Base-by-base conservation (phyloP, 2,329 filamentous ascomycete species). In the Claviceps citrina region DNA sequence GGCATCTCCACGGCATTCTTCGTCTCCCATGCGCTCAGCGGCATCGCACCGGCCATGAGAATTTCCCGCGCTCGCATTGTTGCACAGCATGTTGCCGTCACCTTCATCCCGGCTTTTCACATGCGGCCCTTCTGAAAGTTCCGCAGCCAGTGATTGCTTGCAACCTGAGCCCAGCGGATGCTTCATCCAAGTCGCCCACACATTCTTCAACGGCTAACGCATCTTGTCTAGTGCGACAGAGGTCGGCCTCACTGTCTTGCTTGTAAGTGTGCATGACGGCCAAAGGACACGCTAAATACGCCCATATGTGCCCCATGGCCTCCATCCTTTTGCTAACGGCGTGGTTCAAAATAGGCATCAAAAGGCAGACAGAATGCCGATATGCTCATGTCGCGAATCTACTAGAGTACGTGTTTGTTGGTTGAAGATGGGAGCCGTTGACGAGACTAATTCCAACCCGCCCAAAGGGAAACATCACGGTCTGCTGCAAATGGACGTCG, bases 331-430 rank as follows among this genome's bases (percentile, higher is more conserved):
- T 33, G 33, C 39, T 31, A 55, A 43, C 44, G 50, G 30, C 59
- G 54, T 56, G 56, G 54, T 56, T 56, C 54, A 56, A 57, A 56
- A 57, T 33, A 68, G 81, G 80, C 56, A 77, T 84, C 51, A 87
- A 86, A 60, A 68, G 83, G 33, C 80, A 85, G 54, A 82, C 80
- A 0, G 68, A 74, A 47, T 89, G 83, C 60, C 71, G 70, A 57
- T 87, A 87, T 62, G 82, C 80, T 0, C 73, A 76, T 37, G 78
- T 85, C 24, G 83, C 83, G 34, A 84, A 85, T 53, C 63, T 86
- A 30, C 71, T 87, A 32, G 81, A 84, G 77, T 82, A 63, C 59
- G 75, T 65, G 24, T n/a, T n/a, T 30, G 6, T 1, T 18, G 4
- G 15, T n/a, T n/a, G 6, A 25, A 13, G 12, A 5, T 12, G 24